Evolutionary conservation across 139 green algal species (phyloP).

Genomic region (Coccomyxa sp.): DNA sequence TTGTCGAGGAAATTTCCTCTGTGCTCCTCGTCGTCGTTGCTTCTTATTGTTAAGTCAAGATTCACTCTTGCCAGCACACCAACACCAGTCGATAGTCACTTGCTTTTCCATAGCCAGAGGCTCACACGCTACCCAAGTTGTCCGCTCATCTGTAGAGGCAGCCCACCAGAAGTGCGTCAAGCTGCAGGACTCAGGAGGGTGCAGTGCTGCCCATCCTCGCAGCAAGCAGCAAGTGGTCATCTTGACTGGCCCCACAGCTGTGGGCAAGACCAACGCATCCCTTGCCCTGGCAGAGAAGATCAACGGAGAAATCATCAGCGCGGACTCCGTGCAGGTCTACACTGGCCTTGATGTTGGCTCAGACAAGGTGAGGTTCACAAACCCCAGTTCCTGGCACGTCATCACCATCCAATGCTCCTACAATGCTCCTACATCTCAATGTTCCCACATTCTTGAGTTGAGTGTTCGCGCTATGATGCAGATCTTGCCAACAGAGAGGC

Average conservation of each 20-base stretch:
- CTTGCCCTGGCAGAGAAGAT: constrained; percentile 74
- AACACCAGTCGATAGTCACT: too few relatives aligned
- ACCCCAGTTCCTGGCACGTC: not conserved
- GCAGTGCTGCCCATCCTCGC: too few relatives aligned
- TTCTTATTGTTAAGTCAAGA: too few relatives aligned
- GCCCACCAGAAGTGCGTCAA: too few relatives aligned
- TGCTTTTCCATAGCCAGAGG: not conserved
- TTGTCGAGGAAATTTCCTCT: too few relatives aligned
- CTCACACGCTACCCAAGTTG: not conserved
- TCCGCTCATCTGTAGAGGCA: not conserved
- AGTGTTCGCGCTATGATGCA: constrained; percentile 28
- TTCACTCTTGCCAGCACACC: too few relatives aligned
- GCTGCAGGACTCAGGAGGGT: too few relatives aligned
- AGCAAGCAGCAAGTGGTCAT: constrained; percentile 65
- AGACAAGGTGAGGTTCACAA: constrained; percentile 65
- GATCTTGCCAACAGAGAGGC: constrained; percentile 44
- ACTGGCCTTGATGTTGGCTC: constrained; percentile 82
- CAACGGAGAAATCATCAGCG: constrained; percentile 89
- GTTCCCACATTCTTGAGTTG: not conserved
- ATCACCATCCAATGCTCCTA: not conserved
- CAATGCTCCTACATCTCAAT: not conserved
- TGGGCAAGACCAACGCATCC: constrained; percentile 84
- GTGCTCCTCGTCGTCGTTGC: too few relatives aligned
- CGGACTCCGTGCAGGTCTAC: constrained; percentile 96
- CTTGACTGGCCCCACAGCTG: constrained; percentile 86